Base-by-base conservation (phyloP, 192 early-diverging fungal species). In the Coemansia sp. region DNA sequence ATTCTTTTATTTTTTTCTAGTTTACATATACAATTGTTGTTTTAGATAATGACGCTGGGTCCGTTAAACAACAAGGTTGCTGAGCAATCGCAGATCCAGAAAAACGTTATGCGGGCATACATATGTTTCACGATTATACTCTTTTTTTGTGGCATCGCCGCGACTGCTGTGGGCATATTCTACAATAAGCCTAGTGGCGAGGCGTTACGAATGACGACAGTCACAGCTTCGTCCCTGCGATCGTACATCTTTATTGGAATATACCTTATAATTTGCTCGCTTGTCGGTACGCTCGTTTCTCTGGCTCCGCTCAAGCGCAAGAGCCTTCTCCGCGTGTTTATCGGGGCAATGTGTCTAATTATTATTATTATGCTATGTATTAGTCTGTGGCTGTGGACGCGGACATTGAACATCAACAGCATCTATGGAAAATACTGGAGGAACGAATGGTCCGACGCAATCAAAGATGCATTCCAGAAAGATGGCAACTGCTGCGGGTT, bases 331-430 rank as follows among this genome's bases (percentile, higher is more conserved):
- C 51, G 69, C 15, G 52, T 18, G 8, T 69, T 62, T 56, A 52
- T 67, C 11, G 37, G 41, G 1, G 51, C 57, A 8, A 40, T 62
- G 40, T 49, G 55, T 0, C 17, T 69, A 14, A 51, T 54, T 1
- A 62, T 65, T 21, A 11, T 75, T 0, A 58, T 66, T 24, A 66
- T 62, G 51, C 4, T 69, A 2, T 56, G 62, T n/a, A 53, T 69
- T 2, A 57, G 59, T 24, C 21, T 75, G 1, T 69, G 62, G 66
- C 45, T 75, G 6, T 75, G 73, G 73, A 69, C 63, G 4, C 48
- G 66, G 34, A 75, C 73, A 9, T 40, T 75, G 2, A 62, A 75
- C 52, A 75, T 75, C 23, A 38, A 69, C 39, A 57, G 40, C 25
- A 38, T 52, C 3, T 66, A 66, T 19, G 52, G 62, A 17, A 19